Evolutionary conservation across 257 asterid species (phyloP).

Genomic region (Lantana camara): DNA sequence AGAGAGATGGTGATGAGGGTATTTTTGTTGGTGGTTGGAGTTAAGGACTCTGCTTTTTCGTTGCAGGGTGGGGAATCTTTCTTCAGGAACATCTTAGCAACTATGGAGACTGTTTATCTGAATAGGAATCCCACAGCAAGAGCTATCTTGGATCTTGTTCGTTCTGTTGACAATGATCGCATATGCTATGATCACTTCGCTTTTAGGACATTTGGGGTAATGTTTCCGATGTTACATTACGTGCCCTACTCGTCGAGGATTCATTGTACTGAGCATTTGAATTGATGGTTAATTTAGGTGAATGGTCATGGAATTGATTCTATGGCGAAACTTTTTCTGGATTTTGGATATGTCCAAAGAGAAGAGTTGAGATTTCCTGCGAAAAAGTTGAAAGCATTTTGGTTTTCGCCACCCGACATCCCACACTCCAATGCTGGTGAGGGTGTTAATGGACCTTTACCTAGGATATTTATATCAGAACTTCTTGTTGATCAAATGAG

Average conservation of each 20-base stretch:
- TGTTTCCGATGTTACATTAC: neutral
- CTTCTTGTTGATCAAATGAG: slow-evolving; percentile 90
- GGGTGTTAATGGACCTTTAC: slow-evolving; percentile 79
- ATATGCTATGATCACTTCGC: slow-evolving; percentile 93
- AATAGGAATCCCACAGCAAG: slow-evolving; percentile 84
- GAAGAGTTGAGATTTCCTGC: slow-evolving; percentile 94
- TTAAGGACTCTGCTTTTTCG: neutral
- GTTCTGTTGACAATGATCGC: slow-evolving; percentile 59
- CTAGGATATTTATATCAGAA: slow-evolving; percentile 93
- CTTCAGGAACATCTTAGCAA: slow-evolving; percentile 68
- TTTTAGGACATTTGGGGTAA: slow-evolving; percentile 86
- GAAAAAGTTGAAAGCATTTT: slow-evolving; percentile 87
- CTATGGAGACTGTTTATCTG: slow-evolving; percentile 76
- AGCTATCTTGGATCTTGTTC: slow-evolving; percentile 75
- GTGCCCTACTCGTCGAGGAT: neutral
- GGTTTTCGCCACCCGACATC: slow-evolving; percentile 80
- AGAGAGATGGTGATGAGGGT: no score
- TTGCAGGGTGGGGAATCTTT: slow-evolving; percentile 86
- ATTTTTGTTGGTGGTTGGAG: no score
- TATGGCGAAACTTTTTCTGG: slow-evolving; percentile 72
- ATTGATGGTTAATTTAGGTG: slow-evolving; percentile 42
- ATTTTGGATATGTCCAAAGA: slow-evolving; percentile 77
- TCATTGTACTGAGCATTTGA: neutral
- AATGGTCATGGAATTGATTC: slow-evolving; percentile 89
- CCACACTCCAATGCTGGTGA: slow-evolving; percentile 39